Conservation (phyloP, 2,329 filamentous ascomycete genomes). For the Talaromyces pinophilus region DNA sequence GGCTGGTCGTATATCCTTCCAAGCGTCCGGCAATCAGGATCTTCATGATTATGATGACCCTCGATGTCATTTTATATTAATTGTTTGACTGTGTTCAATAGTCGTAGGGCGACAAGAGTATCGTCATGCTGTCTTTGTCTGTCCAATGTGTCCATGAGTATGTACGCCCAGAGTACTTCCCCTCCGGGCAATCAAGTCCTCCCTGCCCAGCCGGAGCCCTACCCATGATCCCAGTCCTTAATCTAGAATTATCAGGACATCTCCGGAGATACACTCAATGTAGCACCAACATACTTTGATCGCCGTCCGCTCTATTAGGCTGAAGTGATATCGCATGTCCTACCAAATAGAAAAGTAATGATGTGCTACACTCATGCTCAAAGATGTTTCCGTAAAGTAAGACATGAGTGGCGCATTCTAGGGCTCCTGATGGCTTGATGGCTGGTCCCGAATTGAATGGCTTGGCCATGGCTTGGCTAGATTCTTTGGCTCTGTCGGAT, state of each 20-base stretch:
- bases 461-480: conserved; percentile 9
- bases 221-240: conserved; percentile 2
- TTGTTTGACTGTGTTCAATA: background rate
- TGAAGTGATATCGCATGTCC: background rate
- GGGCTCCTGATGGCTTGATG: conserved; percentile 13
- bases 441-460: background rate
- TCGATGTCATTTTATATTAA: conserved; percentile 1
- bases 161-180: background rate
- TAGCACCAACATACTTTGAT: background rate
- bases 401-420: conserved; percentile 13
- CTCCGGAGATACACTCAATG: background rate
- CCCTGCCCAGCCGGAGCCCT: conserved; percentile 7
- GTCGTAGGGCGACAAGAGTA: background rate
- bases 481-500: background rate
- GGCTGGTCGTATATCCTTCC: background rate
- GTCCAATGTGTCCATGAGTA: too few relatives aligned
- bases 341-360: background rate
- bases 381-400: background rate
- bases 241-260: background rate
- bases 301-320: background rate
- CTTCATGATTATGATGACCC: conserved; percentile 3
- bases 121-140: background rate
- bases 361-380: background rate
- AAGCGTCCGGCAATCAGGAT: background rate
- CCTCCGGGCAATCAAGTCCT: background rate